Conservation (phyloP, 169 alveolate species). For the Plasmodium gonderi region DNA sequence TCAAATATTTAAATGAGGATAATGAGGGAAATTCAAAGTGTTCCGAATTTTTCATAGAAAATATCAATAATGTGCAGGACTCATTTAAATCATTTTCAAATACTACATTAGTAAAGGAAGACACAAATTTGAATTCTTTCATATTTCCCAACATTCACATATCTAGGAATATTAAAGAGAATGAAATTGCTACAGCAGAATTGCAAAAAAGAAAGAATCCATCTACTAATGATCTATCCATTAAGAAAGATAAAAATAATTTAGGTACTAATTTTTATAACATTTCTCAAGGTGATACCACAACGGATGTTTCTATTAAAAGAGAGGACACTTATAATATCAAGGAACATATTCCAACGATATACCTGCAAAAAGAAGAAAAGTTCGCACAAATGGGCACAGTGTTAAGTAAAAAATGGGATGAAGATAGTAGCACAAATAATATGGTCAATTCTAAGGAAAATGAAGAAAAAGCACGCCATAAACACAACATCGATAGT, state of each 20-base stretch:
- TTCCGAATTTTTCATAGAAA: background rate
- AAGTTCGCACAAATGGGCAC: background rate
- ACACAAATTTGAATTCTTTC: background rate
- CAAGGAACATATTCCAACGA: background rate
- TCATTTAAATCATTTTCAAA: background rate
- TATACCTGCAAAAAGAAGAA: background rate
- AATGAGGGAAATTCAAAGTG: background rate
- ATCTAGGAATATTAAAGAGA: background rate
- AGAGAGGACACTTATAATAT: background rate
- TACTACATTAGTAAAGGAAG: background rate
- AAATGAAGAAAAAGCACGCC: no score
- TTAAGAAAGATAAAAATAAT: background rate
- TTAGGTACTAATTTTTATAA: background rate
- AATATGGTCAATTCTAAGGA: background rate
- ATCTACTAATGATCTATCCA: background rate
- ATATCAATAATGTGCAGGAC: background rate
- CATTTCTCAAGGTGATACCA: background rate
- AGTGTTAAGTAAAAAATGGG: background rate
- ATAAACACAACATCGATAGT: no score
- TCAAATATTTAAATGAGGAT: background rate
- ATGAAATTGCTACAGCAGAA: background rate
- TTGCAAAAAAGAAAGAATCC: background rate
- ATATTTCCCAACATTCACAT: background rate
- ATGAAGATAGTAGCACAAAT: background rate
- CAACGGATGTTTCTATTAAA: background rate